Conservation (phyloP, 768 basidiomycete genomes). For the Russula virescens region DNA sequence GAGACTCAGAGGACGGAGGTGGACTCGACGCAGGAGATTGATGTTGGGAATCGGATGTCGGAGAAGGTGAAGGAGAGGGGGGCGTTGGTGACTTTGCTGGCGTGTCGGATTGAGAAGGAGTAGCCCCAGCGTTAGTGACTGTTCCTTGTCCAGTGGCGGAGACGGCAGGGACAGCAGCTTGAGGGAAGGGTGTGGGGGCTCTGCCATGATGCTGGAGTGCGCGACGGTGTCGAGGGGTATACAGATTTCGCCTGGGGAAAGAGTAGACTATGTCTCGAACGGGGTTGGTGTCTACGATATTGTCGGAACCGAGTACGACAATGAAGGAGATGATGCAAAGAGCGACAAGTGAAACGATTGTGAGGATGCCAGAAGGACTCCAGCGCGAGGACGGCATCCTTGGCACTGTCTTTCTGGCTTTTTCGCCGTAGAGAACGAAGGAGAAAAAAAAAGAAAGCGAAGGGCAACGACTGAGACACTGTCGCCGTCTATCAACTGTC, state of each 20-base stretch:
- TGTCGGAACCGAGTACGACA: neutral
- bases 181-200: neutral
- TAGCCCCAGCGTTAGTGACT: neutral
- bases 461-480: too few species aligned
- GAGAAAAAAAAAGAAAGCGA: neutral
- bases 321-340: constrained; percentile 11
- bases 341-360: constrained; percentile 18
- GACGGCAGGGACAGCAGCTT: neutral
- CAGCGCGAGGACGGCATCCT: constrained; percentile 13
- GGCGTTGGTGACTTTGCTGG: neutral
- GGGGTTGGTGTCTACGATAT: neutral
- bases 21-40: neutral
- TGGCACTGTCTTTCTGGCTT: neutral
- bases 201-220: constrained; percentile 3
- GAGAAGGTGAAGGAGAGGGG: neutral
- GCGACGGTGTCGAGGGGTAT: neutral
- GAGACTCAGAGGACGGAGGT: neutral
- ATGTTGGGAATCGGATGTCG: too few species aligned
- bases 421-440: too few species aligned
- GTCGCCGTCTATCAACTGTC: constrained; percentile 18
- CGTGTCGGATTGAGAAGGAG: neutral
- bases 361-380: constrained; percentile 15
- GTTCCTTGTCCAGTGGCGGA: neutral
- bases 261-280: neutral
- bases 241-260: neutral